These are phyloP conservation scores for Oryza rufipogon DNA, from an alignment of 176 grass and related monocot species.

Conservation along the genomic window DNA sequence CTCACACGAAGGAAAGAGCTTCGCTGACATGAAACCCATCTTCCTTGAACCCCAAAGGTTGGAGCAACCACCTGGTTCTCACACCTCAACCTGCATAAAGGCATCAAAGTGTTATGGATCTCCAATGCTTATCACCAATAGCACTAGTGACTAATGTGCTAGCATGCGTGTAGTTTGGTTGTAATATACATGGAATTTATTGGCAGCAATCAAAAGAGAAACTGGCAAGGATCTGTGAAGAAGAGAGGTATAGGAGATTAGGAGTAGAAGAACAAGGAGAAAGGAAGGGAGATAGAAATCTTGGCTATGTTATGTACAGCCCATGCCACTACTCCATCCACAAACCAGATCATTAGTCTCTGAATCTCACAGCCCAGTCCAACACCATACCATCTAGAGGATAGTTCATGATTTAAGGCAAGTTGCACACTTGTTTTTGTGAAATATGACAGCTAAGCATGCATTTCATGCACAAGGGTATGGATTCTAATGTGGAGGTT, in stretches of 20 bases:
- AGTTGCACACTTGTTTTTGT: neutral
- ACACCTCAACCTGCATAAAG: slow-evolving; percentile 1
- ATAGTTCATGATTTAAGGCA: neutral
- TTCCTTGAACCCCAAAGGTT: slow-evolving; percentile 10
- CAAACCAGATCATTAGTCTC: neutral
- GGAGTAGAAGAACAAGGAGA: neutral
- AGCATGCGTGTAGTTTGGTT: neutral
- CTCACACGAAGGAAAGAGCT: slow-evolving; percentile 87
- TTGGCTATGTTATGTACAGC: neutral
- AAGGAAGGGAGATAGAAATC: neutral
- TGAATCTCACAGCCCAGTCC: neutral
- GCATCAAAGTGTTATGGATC: neutral
- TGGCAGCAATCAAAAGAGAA: neutral
- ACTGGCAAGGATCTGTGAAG: neutral
- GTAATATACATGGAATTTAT: neutral
- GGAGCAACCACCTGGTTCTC: slow-evolving; percentile 35
- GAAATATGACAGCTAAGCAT: neutral
- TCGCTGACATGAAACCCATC: slow-evolving; percentile 89
- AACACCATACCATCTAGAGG: neutral
- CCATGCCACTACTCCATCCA: neutral
- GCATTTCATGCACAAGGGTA: neutral
- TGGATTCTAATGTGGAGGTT: neutral
- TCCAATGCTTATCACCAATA: neutral
- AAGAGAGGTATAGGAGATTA: neutral
- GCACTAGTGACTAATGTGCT: neutral